Evolutionary conservation across 1,139 yeast genomes (phyloP).

Genomic region (Williopsis jadinii): DNA sequence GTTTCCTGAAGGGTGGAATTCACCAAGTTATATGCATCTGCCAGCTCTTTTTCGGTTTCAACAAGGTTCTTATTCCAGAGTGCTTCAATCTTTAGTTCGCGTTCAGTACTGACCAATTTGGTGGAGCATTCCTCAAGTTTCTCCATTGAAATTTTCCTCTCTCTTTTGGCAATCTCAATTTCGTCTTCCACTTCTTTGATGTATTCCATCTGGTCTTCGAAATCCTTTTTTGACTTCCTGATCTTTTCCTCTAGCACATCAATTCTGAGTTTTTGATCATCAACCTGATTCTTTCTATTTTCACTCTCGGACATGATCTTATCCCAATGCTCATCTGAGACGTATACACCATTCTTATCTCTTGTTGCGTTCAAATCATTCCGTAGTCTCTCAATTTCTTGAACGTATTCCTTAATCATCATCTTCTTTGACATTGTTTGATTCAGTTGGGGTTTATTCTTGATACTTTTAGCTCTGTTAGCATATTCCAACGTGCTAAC

Average conservation of each 20-base stretch:
- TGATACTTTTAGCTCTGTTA: slow-evolving; percentile 69
- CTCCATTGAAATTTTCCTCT: slow-evolving; percentile 24
- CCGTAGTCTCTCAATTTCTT: slow-evolving; percentile 51
- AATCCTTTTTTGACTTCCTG: slow-evolving; percentile 25
- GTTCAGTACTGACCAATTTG: slow-evolving; percentile 15
- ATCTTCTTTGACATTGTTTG: slow-evolving; percentile 45
- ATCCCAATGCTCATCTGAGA: slow-evolving; percentile 46
- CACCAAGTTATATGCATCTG: slow-evolving; percentile 8
- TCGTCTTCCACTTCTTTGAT: slow-evolving; percentile 19
- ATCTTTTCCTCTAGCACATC: slow-evolving; percentile 39
- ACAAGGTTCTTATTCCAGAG: slow-evolving; percentile 22
- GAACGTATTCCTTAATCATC: slow-evolving; percentile 41
- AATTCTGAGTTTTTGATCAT: slow-evolving; percentile 40
- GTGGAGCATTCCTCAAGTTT: slow-evolving; percentile 25
- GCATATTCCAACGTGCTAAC: slow-evolving; percentile 82
- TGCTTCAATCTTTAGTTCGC: slow-evolving; percentile 16
- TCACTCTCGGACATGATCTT: slow-evolving; percentile 40
- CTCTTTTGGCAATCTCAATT: slow-evolving; percentile 29
- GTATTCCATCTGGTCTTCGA: slow-evolving; percentile 24
- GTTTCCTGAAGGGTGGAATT: slow-evolving; percentile 9
- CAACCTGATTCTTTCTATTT: slow-evolving; percentile 36
- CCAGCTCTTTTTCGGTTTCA: slow-evolving; percentile 16
- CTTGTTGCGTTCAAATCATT: slow-evolving; percentile 58
- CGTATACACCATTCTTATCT: slow-evolving; percentile 58
- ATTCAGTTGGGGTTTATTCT: slow-evolving; percentile 64